Percentiles rank a stretch among this genome's conserved stretches.
These are phyloP conservation scores for Tagetes erecta DNA, from an alignment of 129 eudicot species.

Conservation along the genomic window DNA sequence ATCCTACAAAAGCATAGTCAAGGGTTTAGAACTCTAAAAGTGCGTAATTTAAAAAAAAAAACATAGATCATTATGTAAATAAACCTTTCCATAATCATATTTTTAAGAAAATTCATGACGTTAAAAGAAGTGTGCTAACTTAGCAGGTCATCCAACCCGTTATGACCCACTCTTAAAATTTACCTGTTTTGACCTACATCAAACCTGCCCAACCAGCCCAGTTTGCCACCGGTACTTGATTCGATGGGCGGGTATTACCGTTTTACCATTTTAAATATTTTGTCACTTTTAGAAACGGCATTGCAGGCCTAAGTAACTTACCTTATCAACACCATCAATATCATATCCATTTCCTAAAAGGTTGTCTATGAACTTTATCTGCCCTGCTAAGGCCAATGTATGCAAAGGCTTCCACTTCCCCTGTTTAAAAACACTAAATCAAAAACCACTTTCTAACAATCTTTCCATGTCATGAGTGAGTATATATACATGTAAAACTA, in stretches of 20 bases:
- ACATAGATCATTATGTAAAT: not conserved
- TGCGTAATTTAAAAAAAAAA: not conserved
- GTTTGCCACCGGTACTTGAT: not conserved
- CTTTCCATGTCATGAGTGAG: not conserved
- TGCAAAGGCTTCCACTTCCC: constrained; percentile 83
- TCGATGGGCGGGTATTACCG: too few species aligned
- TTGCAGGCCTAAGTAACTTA: constrained; percentile 23
- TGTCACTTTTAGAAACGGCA: not conserved
- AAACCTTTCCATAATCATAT: not conserved
- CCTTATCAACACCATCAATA: constrained; percentile 73
- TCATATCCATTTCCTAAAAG: constrained; percentile 60
- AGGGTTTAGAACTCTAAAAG: not conserved
- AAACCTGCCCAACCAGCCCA: not conserved
- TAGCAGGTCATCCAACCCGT: not conserved
- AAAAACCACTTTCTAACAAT: not conserved
- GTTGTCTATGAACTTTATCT: constrained; percentile 70
- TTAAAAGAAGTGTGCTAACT: not conserved
- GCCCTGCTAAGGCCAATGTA: constrained; percentile 79
- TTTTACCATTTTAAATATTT: not conserved
- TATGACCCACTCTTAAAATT: not conserved
- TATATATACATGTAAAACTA: constrained; percentile 12
- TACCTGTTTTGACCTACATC: not conserved
- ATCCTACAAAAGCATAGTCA: not conserved
- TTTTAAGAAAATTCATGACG: not conserved
- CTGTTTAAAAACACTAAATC: constrained; percentile 27